phyloP scores from a whole-genome alignment of 1,284 basidiomycete genomes.

The Vanrija humicola region DNA sequence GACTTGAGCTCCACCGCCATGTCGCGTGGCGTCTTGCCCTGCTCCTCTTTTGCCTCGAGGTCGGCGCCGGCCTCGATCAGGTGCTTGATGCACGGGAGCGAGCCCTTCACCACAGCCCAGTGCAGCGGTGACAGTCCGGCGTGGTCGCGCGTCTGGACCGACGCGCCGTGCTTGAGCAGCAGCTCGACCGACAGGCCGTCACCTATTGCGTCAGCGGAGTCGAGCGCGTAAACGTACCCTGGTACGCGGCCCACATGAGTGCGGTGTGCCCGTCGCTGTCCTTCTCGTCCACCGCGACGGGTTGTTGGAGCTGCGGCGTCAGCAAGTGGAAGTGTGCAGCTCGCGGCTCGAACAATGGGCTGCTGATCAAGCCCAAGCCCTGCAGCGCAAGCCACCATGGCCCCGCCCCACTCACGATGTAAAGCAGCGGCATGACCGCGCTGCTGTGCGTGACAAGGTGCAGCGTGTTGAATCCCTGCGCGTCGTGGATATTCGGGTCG shows the following conservation, averaged over 20 bases:
- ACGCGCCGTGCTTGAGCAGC: conserved; percentile 82
- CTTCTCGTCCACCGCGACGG: conserved; percentile 77
- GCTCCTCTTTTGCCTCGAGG: conserved; percentile 72
- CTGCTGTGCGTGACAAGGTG: conserved; percentile 94
- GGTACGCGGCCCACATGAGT: conserved; percentile 99
- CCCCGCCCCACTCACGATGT: conserved; percentile 55
- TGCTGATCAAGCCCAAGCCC: not conserved
- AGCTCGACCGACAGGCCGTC: conserved; percentile 93
- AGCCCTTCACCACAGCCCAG: conserved; percentile 98
- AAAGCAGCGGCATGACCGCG: conserved; percentile 87
- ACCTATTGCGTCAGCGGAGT: conserved; percentile 4
- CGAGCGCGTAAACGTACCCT: conserved; percentile 48
- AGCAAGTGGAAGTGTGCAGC: not conserved
- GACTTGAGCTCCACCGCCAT: conserved; percentile 94
- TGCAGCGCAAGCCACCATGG: not conserved
- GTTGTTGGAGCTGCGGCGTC: conserved; percentile 64
- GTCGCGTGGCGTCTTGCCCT: conserved; percentile 84
- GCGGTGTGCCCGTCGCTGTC: conserved; percentile 92
- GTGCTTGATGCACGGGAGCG: conserved; percentile 73
- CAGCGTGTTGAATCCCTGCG: conserved; percentile 93
- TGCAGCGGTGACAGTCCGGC: conserved; percentile 85
- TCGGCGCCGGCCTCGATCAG: conserved; percentile 82
- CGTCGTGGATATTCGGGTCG: conserved; percentile 85
- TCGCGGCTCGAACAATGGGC: no score
- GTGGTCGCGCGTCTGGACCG: conserved; percentile 69